phyloP scores from a whole-genome alignment of 2,329 filamentous ascomycete genomes.

The Talaromyces marneffei region DNA sequence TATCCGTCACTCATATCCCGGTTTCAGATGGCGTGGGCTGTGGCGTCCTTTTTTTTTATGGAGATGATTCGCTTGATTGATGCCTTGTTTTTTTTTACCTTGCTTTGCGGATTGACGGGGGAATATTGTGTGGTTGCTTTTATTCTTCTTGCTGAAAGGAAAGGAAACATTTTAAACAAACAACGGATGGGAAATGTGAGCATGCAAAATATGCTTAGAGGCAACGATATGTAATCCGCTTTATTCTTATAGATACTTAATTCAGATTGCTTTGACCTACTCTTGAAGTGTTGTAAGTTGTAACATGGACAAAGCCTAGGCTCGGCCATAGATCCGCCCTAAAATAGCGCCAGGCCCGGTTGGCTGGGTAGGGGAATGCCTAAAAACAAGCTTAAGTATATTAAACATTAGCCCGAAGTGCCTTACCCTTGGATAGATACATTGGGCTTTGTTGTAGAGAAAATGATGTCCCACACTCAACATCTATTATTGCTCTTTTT shows the following conservation, averaged over 20 bases:
- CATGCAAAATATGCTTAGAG: constrained; percentile 9
- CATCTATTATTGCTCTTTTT: too few relatives aligned
- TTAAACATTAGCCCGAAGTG: background rate
- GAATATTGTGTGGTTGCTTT: constrained; percentile 9
- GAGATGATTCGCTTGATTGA: constrained; percentile 3
- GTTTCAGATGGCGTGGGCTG: constrained; percentile 16
- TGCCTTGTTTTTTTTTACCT: background rate
- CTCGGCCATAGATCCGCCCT: background rate
- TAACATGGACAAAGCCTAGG: background rate
- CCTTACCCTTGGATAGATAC: background rate
- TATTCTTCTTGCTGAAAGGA: constrained; percentile 7
- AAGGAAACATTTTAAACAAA: constrained; percentile 7
- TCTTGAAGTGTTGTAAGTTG: background rate
- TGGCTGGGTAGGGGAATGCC: background rate
- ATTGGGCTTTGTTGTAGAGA: background rate
- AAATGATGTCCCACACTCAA: too few relatives aligned
- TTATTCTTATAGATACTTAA: constrained; percentile 17
- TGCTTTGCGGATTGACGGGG: constrained; percentile 7
- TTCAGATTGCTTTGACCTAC: constrained; percentile 1
- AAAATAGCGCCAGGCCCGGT: background rate
- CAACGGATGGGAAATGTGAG: constrained; percentile 10
- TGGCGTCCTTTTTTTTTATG: constrained; percentile 15
- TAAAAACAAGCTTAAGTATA: constrained; percentile 11
- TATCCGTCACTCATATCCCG: constrained; percentile 14
- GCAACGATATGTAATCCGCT: constrained; percentile 12